Percentiles rank a stretch among this genome's conserved stretches.
phyloP scores from a whole-genome alignment of 176 grass and related monocot species.

The Oryza glaberrima region DNA sequence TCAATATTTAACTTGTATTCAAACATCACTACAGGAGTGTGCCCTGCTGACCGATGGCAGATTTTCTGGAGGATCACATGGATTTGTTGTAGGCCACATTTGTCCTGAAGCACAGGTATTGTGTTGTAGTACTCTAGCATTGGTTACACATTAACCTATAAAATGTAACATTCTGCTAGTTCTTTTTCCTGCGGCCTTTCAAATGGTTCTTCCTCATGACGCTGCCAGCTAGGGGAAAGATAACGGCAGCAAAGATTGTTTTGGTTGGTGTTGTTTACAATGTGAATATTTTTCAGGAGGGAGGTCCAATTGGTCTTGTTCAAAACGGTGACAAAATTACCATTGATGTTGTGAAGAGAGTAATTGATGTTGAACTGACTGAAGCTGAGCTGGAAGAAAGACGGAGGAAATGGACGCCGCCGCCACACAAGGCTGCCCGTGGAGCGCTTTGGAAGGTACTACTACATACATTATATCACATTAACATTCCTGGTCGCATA shows the following conservation, averaged over 20 bases:
- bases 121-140: slow-evolving; percentile 9
- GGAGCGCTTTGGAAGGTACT: slow-evolving; percentile 93
- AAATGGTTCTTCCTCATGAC: background rate
- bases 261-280: slow-evolving; percentile 31
- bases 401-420: slow-evolving; percentile 66
- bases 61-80: slow-evolving; percentile 98
- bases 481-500: background rate
- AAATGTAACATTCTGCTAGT: slow-evolving; percentile 1
- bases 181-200: slow-evolving; percentile 24
- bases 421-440: slow-evolving; percentile 51
- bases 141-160: background rate
- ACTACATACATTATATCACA: background rate
- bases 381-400: slow-evolving; percentile 72
- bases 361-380: slow-evolving; percentile 73
- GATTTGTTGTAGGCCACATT: slow-evolving; percentile 97
- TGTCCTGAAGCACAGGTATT: slow-evolving; percentile 97
- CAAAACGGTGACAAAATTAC: slow-evolving; percentile 83
- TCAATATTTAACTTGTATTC: slow-evolving; percentile 9
- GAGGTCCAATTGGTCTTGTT: slow-evolving; percentile 88
- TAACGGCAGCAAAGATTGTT: background rate
- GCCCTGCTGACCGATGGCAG: slow-evolving; percentile 95
- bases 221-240: slow-evolving; percentile 25
- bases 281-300: slow-evolving; percentile 67
- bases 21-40: slow-evolving; percentile 67
- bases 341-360: slow-evolving; percentile 75